A percentile compares a stretch with the other conserved stretches of the same genome.
Evolutionary conservation across 176 grass and related monocot genomes (phyloP).

Genomic region (Lolium rigidum): DNA sequence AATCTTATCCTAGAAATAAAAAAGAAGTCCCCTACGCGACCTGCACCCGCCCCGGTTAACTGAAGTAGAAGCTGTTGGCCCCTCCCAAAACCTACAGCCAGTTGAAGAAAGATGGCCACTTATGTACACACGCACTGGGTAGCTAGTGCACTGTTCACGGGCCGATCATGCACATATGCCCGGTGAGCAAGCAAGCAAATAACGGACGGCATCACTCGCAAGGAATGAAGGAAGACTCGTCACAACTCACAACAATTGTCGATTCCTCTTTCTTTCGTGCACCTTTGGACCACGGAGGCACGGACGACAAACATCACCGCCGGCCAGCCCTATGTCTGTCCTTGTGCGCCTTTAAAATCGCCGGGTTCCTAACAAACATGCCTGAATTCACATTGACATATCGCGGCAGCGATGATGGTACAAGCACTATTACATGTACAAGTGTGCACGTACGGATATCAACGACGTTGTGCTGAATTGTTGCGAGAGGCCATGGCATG

Average conservation of each 20-base stretch:
- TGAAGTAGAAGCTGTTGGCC: background rate
- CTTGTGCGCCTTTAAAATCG: too few species aligned
- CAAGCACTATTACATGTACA: too few species aligned
- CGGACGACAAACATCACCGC: too few species aligned
- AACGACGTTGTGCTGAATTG: too few species aligned
- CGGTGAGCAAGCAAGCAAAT: constrained; percentile 33
- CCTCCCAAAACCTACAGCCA: constrained; percentile 19
- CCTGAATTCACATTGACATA: too few species aligned
- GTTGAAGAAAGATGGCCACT: background rate
- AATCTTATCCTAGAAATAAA: too few species aligned
- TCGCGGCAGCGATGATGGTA: too few species aligned
- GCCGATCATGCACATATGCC: background rate
- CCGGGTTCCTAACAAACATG: too few species aligned
- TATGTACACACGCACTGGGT: background rate
- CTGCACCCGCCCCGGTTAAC: background rate
- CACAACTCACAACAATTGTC: background rate
- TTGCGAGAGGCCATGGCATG: too few species aligned
- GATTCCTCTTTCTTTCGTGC: constrained; percentile 11
- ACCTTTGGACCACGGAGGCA: background rate
- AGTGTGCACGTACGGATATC: too few species aligned
- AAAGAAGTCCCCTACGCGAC: background rate
- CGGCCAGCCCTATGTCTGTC: background rate
- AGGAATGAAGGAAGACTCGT: background rate
- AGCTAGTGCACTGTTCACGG: background rate
- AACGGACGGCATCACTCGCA: constrained; percentile 21